A percentile compares a stretch with the other conserved stretches of the same genome.
These are phyloP conservation scores for Gastrodia elata DNA, from an alignment of 106 monocot species.

Conservation along the genomic window DNA sequence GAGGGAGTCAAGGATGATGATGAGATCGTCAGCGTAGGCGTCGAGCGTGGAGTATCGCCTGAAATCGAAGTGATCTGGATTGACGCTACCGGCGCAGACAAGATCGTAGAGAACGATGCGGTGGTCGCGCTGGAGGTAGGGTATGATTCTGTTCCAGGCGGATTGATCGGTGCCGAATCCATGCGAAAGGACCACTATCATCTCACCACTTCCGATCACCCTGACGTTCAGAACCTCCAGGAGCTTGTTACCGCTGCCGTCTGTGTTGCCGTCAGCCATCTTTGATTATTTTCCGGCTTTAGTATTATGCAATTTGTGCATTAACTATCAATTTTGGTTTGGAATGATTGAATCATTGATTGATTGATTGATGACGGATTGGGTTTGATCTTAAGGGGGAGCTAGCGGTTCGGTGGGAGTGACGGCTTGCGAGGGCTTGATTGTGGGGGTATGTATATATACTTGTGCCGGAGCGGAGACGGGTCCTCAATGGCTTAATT, in stretches of 20 bases:
- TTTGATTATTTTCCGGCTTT: background rate
- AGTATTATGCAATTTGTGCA: no score
- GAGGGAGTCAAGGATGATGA: conserved; percentile 67
- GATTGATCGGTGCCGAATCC: conserved; percentile 99
- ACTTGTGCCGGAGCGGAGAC: no score
- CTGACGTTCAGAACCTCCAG: conserved; percentile 89
- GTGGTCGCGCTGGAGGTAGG: conserved; percentile 63
- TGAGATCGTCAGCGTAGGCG: conserved; percentile 79
- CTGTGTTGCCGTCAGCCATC: background rate
- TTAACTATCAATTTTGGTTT: background rate
- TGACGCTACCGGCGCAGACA: conserved; percentile 94
- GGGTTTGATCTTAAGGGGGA: background rate
- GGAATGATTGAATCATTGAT: background rate
- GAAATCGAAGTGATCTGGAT: conserved; percentile 99
- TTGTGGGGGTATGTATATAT: background rate
- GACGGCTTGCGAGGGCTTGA: background rate
- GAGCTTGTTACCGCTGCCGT: conserved; percentile 19
- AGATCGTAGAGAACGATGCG: conserved; percentile 89
- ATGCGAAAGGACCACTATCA: conserved; percentile 70
- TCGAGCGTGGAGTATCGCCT: conserved; percentile 79
- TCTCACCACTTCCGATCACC: conserved; percentile 57
- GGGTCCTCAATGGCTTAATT: no score
- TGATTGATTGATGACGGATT: no score
- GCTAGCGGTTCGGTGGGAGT: background rate
- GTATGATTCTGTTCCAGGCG: conserved; percentile 73